Conservation (phyloP, 139 green algal genomes). For the Raphidocelis subcapitata region DNA sequence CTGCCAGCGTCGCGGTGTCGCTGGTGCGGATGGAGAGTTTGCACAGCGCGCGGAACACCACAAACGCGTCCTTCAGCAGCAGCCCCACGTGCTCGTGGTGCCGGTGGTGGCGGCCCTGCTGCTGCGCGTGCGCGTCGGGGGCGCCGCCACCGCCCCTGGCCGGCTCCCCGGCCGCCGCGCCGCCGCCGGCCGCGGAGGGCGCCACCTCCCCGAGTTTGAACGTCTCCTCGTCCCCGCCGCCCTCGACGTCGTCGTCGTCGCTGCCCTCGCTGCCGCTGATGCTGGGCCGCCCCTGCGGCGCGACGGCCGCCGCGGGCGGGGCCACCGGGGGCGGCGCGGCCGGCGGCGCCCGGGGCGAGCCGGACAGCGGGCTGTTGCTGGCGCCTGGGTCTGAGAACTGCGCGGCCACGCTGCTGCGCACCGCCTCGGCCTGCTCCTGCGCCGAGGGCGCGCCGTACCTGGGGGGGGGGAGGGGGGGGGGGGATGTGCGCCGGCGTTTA, state of each 20-base stretch:
- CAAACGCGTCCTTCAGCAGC: slow-evolving; percentile 90
- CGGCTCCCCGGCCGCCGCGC: not conserved
- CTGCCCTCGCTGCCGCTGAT: not conserved
- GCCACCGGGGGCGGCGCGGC: not conserved
- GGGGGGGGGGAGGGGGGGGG: no score
- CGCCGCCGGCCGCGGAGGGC: not conserved
- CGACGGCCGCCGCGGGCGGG: not conserved
- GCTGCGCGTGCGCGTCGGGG: not conserved
- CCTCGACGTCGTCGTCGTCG: slow-evolving; percentile 20
- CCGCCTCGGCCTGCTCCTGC: slow-evolving; percentile 23
- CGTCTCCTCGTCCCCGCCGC: not conserved
- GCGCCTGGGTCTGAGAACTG: not conserved
- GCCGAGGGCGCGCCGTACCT: slow-evolving; percentile 11
- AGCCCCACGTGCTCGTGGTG: slow-evolving; percentile 12
- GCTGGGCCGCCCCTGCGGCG: slow-evolving; percentile 1
- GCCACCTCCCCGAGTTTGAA: slow-evolving; percentile 9
- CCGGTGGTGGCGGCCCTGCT: not conserved
- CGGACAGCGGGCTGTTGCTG: no score
- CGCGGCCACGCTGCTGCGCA: not conserved
- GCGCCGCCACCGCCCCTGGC: slow-evolving; percentile 7
- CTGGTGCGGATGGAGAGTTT: slow-evolving; percentile 90
- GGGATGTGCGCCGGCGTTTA: no score
- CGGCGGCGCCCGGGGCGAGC: no score
- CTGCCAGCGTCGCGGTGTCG: slow-evolving; percentile 49
- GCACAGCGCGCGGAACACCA: slow-evolving; percentile 97